Evolutionary conservation across 202 grass and related monocot genomes (phyloP).

Genomic region (Zizania palustris): DNA sequence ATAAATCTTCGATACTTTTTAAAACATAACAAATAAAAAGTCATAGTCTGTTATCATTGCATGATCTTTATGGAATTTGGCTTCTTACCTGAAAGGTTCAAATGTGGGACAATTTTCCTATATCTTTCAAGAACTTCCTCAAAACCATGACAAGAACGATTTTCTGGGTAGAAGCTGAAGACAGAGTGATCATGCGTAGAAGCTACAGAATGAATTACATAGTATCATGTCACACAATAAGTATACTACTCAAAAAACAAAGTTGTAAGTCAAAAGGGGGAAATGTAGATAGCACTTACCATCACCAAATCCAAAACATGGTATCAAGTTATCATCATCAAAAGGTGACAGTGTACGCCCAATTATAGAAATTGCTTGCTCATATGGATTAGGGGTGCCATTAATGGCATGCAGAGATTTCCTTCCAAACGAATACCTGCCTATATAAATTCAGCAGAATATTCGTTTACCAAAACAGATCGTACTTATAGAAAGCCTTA

Average conservation of each 20-base stretch:
- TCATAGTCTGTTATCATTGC: background rate
- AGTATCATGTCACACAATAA: constrained; percentile 23
- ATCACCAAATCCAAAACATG: constrained; percentile 98
- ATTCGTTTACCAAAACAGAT: constrained; percentile 3
- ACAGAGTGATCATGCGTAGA: constrained; percentile 82
- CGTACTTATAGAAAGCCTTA: constrained; percentile 21
- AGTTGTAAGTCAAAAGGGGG: constrained; percentile 6
- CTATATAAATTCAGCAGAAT: constrained; percentile 42
- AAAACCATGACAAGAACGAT: constrained; percentile 78
- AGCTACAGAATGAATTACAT: constrained; percentile 49
- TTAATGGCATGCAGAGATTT: constrained; percentile 86
- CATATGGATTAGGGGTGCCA: constrained; percentile 72
- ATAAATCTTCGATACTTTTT: background rate
- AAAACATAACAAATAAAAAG: background rate
- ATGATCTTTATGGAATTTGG: background rate
- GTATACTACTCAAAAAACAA: background rate
- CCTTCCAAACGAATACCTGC: constrained; percentile 69
- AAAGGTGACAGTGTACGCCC: constrained; percentile 93
- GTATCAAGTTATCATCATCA: constrained; percentile 99
- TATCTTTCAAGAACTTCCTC: constrained; percentile 92
- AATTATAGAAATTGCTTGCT: constrained; percentile 97
- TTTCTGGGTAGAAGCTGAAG: constrained; percentile 88
- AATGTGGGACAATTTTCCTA: constrained; percentile 71
- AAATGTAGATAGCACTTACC: constrained; percentile 42
- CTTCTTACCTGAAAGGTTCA: constrained; percentile 83